Base-by-base conservation (phyloP, 495 filamentous ascomycete species). In the Talaromyces borbonicus region DNA sequence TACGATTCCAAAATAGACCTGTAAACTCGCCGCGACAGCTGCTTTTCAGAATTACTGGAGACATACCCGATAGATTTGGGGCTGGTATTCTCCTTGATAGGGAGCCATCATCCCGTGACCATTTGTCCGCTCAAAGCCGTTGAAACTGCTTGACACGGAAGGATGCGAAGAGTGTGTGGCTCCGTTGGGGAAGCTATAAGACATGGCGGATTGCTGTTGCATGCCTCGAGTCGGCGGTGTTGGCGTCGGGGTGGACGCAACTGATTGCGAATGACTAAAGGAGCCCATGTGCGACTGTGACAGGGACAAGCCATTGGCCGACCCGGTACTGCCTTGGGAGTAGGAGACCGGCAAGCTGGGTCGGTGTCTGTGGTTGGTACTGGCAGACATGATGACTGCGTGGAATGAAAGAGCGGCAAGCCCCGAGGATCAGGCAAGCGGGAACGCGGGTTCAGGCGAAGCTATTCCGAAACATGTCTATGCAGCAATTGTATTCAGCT, bases 21-120 rank as follows among this genome's bases (percentile, higher is more conserved):
- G n/a, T n/a, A n/a, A n/a, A n/a, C n/a, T n/a, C n/a, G 26, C 26
- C 5, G 11, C 11, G 11, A 29, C 26, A 11, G 26, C 30, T 19
- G 15, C 38, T 47, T 51, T 59, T 8, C 45, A 35, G 31, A n/a
- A 35, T 5, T 29, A 8, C 16, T 1, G 19, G 18, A 43, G 35
- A 45, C 71, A 49, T 58, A 89, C 86, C 49, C 83, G 81, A 62
- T 90, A 92, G 40, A 92, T 88, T 51, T 83, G 80, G 43, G 83
- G 81, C 49, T 73, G 73, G 38, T 76, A 68, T 46, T 80, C 80
- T 31, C 74, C 68, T 19, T 70, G 68, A 36, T 67, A 65, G 20
- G 72, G 52, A 47, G 71, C 67, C 56, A 70, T 68, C 26, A 62
- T 60, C 16, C 67, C 63, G 48, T 62, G 65, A 31, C 71, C 71